Percentiles rank a stretch among this genome's conserved stretches.
phyloP scores from a whole-genome alignment of 345 rosid genomes.

The Theobroma cacao region DNA sequence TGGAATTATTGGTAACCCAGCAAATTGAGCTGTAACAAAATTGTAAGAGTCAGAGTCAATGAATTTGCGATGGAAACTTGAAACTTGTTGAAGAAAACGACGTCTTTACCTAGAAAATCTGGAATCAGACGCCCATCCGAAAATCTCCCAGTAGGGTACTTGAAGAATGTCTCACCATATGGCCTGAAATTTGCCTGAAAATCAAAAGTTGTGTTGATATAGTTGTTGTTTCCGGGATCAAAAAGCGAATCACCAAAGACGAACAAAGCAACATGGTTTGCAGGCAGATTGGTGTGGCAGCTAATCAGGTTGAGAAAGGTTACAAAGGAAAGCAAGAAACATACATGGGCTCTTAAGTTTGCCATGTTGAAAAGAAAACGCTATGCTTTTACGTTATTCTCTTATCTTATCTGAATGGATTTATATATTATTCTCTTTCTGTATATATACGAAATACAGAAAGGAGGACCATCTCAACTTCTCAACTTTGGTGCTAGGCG shows the following conservation, averaged over 20 bases:
- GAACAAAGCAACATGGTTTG: slow-evolving; percentile 32
- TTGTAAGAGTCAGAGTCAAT: not conserved
- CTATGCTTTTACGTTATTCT: not conserved
- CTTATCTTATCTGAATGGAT: too few species aligned
- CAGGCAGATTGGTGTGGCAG: not conserved
- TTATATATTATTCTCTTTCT: not conserved
- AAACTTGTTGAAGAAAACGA: not conserved
- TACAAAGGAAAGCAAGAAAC: slow-evolving; percentile 10
- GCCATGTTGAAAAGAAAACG: not conserved
- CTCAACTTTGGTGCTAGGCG: not conserved
- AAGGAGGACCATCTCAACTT: too few species aligned
- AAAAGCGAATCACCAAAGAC: slow-evolving; percentile 47
- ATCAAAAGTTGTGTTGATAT: slow-evolving; percentile 27
- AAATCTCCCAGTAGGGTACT: slow-evolving; percentile 37
- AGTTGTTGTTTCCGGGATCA: slow-evolving; percentile 44
- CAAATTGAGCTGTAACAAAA: slow-evolving; percentile 34
- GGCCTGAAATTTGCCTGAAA: slow-evolving; percentile 33
- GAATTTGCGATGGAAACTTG: not conserved
- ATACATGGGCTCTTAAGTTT: not conserved
- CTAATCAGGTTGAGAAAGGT: slow-evolving; percentile 7
- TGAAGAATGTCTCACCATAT: slow-evolving; percentile 41
- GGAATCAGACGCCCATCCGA: slow-evolving; percentile 42
- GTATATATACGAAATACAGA: not conserved
- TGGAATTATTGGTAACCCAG: slow-evolving; percentile 44
- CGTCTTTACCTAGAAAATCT: slow-evolving; percentile 36